Base-by-base conservation (phyloP, 78 protist genomes). In the Blattamonas nauphoetae region DNA sequence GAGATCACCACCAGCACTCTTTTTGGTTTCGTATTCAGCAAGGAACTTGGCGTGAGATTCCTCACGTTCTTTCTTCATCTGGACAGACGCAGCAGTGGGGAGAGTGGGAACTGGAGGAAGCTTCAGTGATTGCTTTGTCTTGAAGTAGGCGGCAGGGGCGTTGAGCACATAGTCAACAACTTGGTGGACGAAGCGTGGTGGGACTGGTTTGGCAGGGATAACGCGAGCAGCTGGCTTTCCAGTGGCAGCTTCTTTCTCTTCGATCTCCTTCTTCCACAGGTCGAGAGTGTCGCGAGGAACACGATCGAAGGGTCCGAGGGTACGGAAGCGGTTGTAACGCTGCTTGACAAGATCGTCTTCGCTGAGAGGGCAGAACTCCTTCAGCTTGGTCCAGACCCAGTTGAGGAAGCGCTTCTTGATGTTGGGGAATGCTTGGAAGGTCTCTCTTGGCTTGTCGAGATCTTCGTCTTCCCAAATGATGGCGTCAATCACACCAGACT, bases 401-500 rank as follows among this genome's bases (percentile, higher is more conserved):
- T 0, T 2, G 36, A 0, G 3, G 63, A 87, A 1, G 63, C 41
- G 33, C 64, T 84, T 1, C 33, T 5, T n/a, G 36, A 2, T 5
- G 78, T 38, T 2, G 42, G 86, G 45, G 63, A 3, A 84, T 29
- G 38, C 2, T 6, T 3, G 43, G 64, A 21, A 84, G 78, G 2
- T 3, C 63, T 84, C 86, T 42, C 1, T 82, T 21, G 71, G 38
- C 71, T 11, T 82, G 46, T 11, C 83, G 45, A 32, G 83, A 21
- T 79, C 83, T 5, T 21, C 6, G 42, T 6, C 83, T 84, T 89
- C 91, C 43, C 85, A 1, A 44, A 89, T 86, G 80, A 89, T 63
- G 42, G 32, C 81, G 81, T 89, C 91, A 41, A 89, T 79, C 64
- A 86, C 90, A 36, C 91, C 91, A 29, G 78, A 78, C 85, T 87